Evolutionary conservation across 306 rosid genomes (phyloP), one percentile per base, ranked within the genome.

Genomic region (Malus fusca): DNA sequence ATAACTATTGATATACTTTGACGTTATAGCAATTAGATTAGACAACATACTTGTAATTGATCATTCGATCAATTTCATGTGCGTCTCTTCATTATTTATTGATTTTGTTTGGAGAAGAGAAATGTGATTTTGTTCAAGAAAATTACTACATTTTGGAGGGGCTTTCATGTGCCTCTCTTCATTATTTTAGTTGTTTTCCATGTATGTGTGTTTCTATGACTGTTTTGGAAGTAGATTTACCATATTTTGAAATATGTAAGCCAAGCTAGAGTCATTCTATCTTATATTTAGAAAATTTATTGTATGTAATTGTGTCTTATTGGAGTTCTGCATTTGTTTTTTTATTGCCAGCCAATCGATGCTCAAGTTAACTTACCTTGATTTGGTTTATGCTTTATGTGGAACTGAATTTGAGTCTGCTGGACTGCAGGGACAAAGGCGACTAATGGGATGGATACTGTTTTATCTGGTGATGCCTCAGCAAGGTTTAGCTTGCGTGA

Each of bases 401-500:
- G 35, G 23, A 66, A 33, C 55, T 85, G 76, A 81, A 68, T 76
- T 31, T 79, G 59, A 66, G 40, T 11, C 22, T 81, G 82, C 80
- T 31, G 58, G 18, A 77, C 22, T 76, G 69, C 71, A 95, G 97
- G 77, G 71, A 78, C 53, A 62, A 90, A 84, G 80, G 75, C 79
- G n/a, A 64, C 82, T 56, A 73, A 75, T 61, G 87, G 83, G 5
- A 30, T 80, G 22, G 85, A 73, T 82, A 74, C 78, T 71, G 83
- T 64, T 68, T 66, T 77, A 48, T 76, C 71, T 14, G 87, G 63
- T 37, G 97, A 87, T 77, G 75, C 87, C 46, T 59, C 89, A 31
- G 92, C 90, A 70, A 87, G 96, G 83, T 96, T 96, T 85, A 88
- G 84, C 19, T 23, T 17, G 11, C 93, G 96, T 8, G 97, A 90